phyloP scores from a whole-genome alignment of 768 basidiomycete species.

The Rhodotorula kratochvilovae region DNA sequence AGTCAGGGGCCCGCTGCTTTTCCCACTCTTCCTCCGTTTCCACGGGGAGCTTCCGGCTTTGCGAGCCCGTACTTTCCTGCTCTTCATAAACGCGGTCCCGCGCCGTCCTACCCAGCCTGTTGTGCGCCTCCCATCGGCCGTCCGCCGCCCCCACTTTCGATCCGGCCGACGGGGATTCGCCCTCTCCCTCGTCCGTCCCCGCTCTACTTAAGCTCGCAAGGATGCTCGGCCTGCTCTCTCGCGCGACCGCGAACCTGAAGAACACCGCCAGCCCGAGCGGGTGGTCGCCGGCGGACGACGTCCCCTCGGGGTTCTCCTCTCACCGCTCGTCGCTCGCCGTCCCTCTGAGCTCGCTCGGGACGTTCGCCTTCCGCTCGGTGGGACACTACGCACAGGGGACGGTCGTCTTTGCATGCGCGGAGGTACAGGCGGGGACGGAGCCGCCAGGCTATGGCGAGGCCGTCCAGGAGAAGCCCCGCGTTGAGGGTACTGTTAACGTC shows the following conservation, averaged over 20 bases:
- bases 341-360: conserved; percentile 3
- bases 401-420: neutral
- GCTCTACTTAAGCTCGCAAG: neutral
- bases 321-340: neutral
- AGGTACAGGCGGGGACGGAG: neutral
- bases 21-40: no score
- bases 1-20: no score
- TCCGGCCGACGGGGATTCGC: neutral
- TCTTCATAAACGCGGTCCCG: no score
- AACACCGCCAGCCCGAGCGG: neutral
- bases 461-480: neutral
- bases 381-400: neutral
- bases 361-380: neutral
- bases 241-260: neutral
- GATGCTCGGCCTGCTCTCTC: neutral
- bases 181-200: neutral
- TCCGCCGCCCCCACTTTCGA: no score
- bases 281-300: neutral
- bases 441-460: neutral
- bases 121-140: no score
- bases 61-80: no score
- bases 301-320: neutral
- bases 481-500: neutral
- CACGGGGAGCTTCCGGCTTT: no score
- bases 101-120: no score